phyloP scores from a whole-genome alignment of 1,284 basidiomycete species.

The Peniophora sp. region DNA sequence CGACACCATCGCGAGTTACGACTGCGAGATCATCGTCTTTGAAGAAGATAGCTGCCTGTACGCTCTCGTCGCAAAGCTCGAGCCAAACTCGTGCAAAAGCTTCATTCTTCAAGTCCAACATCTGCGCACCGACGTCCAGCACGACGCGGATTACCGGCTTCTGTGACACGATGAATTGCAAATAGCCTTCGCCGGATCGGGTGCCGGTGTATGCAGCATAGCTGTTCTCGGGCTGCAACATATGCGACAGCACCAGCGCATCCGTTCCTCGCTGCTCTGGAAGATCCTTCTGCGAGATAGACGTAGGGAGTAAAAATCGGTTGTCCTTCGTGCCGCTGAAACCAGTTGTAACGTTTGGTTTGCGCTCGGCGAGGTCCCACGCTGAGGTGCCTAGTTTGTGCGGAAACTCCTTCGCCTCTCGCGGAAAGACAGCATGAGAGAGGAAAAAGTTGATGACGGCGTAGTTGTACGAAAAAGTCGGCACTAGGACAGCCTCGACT shows the following conservation, averaged over 20 bases:
- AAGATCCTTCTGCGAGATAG: constrained; percentile 36
- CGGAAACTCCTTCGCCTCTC: constrained; percentile 39
- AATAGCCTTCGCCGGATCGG: constrained; percentile 16
- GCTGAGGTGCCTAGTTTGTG: constrained; percentile 38
- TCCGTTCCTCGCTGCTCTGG: constrained; percentile 38
- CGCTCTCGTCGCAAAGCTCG: constrained; percentile 10
- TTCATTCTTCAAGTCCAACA: constrained; percentile 40
- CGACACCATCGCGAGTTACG: constrained; percentile 28
- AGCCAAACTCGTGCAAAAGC: constrained; percentile 36
- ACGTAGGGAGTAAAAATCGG: constrained; percentile 36
- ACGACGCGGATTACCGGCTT: constrained; percentile 32
- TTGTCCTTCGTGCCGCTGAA: constrained; percentile 55
- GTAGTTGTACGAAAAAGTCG: constrained; percentile 28
- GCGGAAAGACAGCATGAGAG: constrained; percentile 38
- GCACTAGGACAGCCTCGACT: constrained; percentile 21
- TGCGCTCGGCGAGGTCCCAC: constrained; percentile 43
- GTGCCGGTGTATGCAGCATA: constrained; percentile 23
- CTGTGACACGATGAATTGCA: constrained; percentile 26
- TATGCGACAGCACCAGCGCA: constrained; percentile 36
- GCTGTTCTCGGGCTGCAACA: constrained; percentile 37
- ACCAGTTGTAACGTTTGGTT: constrained; percentile 32
- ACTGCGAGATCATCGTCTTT: constrained; percentile 33
- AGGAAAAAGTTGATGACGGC: constrained; percentile 43
- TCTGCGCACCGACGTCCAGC: constrained; percentile 52
- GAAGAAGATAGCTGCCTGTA: constrained; percentile 40